Base-by-base conservation (phyloP, 2,329 filamentous ascomycete species). In the Clarireedia homoeocarpa region DNA sequence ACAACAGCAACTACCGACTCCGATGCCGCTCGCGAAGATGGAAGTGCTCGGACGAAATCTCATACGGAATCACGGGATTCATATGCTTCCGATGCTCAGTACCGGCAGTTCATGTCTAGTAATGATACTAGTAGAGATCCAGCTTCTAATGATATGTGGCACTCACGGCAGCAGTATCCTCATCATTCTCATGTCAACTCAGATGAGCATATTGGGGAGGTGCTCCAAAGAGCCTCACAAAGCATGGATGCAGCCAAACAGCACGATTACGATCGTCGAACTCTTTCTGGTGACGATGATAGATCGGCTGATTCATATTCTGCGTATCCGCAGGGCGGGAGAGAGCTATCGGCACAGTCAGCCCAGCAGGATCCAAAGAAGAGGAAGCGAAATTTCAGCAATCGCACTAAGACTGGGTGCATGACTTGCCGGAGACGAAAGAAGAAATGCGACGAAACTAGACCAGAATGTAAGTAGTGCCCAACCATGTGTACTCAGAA, bases 401-500 rank as follows among this genome's bases (percentile, higher is more conserved):
- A 96, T 71, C 82, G 92, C 58, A 96, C 92, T 20, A 97, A 97
- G 74, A 96, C 91, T 9, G 91, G 91, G 34, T 97, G 92, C 71
- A 83, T 95, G 72, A 97, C 92, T 5, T 97, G 92, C 70, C 81
- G 92, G 58, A 83, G 83, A 69, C 82, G 92, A 58, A 97, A 97
- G 80, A 97, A 97, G 83, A 97, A 97, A 73, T 97, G 94, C 69
- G 92, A 97, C 69, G 94, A 97, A 75, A 82, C 81, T 53, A 95
- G 95, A 71, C 94, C 94, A 26, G 84, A 90, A 71, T 97, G 94
- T 95, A 77, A 78, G 88, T 77, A 39, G 26, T 6, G n/a, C n/a
- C 6, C 48, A 51, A 40, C 23, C n/a, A 44, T 24, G 51, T 24
- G 17, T 42, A 36, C 24, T 52, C 54, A 2, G 3, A 50, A 36